Percentiles rank a stretch among this genome's conserved stretches.
phyloP scores from a whole-genome alignment of 2,329 filamentous ascomycete species.

The Trichoderma aggressivum region DNA sequence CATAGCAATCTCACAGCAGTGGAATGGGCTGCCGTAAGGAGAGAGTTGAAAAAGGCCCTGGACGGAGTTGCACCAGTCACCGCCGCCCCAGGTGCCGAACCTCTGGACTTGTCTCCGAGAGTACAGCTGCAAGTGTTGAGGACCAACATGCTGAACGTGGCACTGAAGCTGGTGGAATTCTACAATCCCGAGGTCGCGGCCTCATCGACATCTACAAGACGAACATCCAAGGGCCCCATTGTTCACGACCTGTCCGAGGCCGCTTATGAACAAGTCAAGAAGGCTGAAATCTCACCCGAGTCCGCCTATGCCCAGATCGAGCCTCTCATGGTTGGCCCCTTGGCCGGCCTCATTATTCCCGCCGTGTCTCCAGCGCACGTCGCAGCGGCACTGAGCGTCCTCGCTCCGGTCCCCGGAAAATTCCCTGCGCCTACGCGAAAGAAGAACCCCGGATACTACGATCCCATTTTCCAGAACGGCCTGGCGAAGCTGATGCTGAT shows the following conservation, averaged over 20 bases:
- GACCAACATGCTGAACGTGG: constrained; percentile 83
- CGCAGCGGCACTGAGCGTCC: constrained; percentile 72
- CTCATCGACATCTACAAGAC: constrained; percentile 30
- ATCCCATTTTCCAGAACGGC: constrained; percentile 72
- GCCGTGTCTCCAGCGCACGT: constrained; percentile 79
- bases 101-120: constrained; percentile 51
- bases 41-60: constrained; percentile 44
- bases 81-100: constrained; percentile 27
- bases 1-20: constrained; percentile 66
- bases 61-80: constrained; percentile 38
- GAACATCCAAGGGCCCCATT: constrained; percentile 34
- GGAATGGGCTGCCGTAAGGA: constrained; percentile 51
- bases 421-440: constrained; percentile 78
- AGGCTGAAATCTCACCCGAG: constrained; percentile 33
- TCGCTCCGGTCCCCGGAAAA: constrained; percentile 65
- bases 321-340: constrained; percentile 74
- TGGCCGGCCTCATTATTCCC: constrained; percentile 78
- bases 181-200: constrained; percentile 53
- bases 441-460: constrained; percentile 77
- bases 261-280: constrained; percentile 49
- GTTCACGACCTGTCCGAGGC: constrained; percentile 52
- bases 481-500: constrained; percentile 84
- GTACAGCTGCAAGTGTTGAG: constrained; percentile 81
- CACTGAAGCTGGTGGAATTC: constrained; percentile 82
- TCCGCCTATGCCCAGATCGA: constrained; percentile 59